Base-by-base conservation (phyloP, 805 yeast genomes). In the Zygosaccharomyces bisporus region DNA sequence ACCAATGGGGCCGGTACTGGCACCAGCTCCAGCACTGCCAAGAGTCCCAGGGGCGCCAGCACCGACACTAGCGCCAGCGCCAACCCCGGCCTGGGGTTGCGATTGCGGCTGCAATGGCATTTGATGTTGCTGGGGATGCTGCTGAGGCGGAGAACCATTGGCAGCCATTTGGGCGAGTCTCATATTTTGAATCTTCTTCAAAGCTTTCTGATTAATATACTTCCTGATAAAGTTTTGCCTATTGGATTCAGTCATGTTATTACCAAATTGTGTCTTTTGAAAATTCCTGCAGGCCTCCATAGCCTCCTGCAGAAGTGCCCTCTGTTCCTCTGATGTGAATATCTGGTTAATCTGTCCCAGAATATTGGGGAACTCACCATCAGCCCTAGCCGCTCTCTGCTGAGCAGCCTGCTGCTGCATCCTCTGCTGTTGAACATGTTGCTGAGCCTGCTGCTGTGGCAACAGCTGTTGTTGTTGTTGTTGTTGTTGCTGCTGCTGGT, bases 261-360 rank as follows among this genome's bases (percentile, higher is more conserved):
- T 51, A 12, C 63, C 62, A 27, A 51, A 60, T 27, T 58, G 64
- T 3, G 61, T 57, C 46, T 60, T 63, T 46, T 64, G 68, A 34
- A 64, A 58, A 30, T 60, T 62, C 43, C 62, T 63, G 47, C 67
- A 60, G 12, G 67, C 62, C 29, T 64, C 66, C 54, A 62, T 63
- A 17, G 68, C 69, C 36, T 64, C 67, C 27, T 61, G 68, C 38
- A 63, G 52, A 8, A 65, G 50, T 8, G 58, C 53, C 30, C 66
- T 57, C 46, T 64, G 68, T 44, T 65, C 69, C 21, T 61, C 68
- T 18, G 64, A 59, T 2, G 66, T 56, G 29, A 65, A 65, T 1
- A 63, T 57, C 46, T 65, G 67, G 38, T 61, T 63, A 10, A 65
- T 56, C 45, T 63, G 63, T 30, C 61, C 60, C 18, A 64, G 34